Evolutionary conservation across 2,329 filamentous ascomycete genomes (phyloP).

Genomic region (Scytalidium sp.): DNA sequence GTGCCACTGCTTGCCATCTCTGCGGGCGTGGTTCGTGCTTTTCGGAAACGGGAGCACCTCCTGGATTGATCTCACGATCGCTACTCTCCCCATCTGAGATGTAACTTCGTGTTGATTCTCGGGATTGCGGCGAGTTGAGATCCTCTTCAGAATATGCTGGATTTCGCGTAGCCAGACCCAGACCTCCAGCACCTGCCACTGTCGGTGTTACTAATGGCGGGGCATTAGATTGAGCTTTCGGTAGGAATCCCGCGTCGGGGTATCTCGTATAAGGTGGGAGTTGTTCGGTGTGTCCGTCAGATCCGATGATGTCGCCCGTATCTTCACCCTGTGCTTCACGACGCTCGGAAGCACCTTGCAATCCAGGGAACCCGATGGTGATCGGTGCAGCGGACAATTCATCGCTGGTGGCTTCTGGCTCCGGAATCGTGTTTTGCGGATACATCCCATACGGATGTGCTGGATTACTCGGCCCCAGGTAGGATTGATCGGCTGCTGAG

Average conservation of each 20-base stretch:
- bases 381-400: constrained; percentile 38
- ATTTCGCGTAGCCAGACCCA: constrained; percentile 58
- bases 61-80: constrained; percentile 51
- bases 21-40: constrained; percentile 39
- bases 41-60: constrained; percentile 42
- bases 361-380: constrained; percentile 72
- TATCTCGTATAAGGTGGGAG: constrained; percentile 89
- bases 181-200: constrained; percentile 52
- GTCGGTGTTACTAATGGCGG: constrained; percentile 14
- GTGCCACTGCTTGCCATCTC: constrained; percentile 51
- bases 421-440: constrained; percentile 69
- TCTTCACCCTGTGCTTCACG: constrained; percentile 81
- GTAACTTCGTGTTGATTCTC: constrained; percentile 50
- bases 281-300: constrained; percentile 86
- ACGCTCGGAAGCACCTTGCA: constrained; percentile 63
- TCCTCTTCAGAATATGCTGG: constrained; percentile 61
- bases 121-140: constrained; percentile 45
- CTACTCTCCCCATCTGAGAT: constrained; percentile 43
- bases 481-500: constrained; percentile 55
- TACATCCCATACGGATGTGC: constrained; percentile 87
- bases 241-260: constrained; percentile 67
- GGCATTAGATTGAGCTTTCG: constrained; percentile 43
- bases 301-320: constrained; percentile 80
- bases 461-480: constrained; percentile 61
- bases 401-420: constrained; percentile 44